Conservation (phyloP, 2,329 filamentous ascomycete genomes). For the Mycosphaerella sp. region DNA sequence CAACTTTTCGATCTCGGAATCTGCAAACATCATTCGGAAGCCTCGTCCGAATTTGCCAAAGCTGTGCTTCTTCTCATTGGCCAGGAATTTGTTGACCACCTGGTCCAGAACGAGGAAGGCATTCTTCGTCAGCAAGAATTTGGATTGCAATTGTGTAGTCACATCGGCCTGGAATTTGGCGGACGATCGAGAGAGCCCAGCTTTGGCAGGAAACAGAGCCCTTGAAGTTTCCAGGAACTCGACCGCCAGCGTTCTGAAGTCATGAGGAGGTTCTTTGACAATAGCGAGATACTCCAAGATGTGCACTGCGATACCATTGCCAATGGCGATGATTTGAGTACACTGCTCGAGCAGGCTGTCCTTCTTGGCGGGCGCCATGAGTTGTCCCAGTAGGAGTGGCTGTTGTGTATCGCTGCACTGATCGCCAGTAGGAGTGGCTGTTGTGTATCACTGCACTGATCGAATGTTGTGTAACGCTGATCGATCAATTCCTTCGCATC, state of each 20-base stretch:
- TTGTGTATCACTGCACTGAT: no score
- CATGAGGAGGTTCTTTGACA: conserved; percentile 48
- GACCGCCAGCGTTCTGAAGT: conserved; percentile 55
- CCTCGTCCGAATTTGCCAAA: conserved; percentile 56
- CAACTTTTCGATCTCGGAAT: conserved; percentile 57
- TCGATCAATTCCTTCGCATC: not conserved
- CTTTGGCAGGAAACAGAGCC: conserved; percentile 62
- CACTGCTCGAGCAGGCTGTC: conserved; percentile 48
- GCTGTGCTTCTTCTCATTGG: conserved; percentile 55
- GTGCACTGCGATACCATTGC: conserved; percentile 58
- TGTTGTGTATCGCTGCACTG: not conserved
- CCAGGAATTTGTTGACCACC: conserved; percentile 55
- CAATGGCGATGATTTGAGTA: conserved; percentile 52
- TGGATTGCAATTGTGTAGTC: conserved; percentile 57
- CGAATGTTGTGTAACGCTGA: not conserved
- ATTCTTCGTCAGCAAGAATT: conserved; percentile 54
- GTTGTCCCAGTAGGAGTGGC: not conserved
- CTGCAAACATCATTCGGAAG: conserved; percentile 57
- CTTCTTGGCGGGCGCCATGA: conserved; percentile 28
- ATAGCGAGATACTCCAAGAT: conserved; percentile 59
- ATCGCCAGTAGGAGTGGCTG: not conserved
- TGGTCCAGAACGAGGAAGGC: conserved; percentile 60
- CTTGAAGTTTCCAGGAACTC: conserved; percentile 63
- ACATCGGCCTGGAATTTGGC: conserved; percentile 55
- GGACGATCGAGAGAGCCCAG: conserved; percentile 51